Base-by-base conservation (phyloP, 208 protist genomes). In the Trypanosoma vivax region DNA sequence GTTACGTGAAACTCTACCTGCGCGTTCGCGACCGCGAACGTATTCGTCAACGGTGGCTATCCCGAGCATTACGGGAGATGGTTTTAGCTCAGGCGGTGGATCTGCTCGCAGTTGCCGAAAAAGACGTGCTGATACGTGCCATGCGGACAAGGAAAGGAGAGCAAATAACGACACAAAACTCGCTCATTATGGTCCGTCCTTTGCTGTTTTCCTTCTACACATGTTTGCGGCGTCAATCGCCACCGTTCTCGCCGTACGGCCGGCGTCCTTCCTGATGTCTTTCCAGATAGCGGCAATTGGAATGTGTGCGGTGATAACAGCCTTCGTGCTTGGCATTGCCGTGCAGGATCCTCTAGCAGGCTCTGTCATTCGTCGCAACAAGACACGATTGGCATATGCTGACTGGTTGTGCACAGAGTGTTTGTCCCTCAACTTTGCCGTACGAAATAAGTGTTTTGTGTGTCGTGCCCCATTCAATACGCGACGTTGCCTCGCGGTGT, bases 381-480 rank as follows among this genome's bases (percentile, higher is more conserved):
- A 46, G 48, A 70, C 80, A 39, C 78, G 70, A 14, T 59, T 54
- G 2, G 73, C 60, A 10, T 93, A 74, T 43, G 70, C 70, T 0
- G 82, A 93, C 55, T 93, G 86, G 83, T 75, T 84, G 47, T 93
- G 86, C 33, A 31, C 37, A 3, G 28, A 59, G 33, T 93, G 86
- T 50, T 58, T 85, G 10, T 73, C 57, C 9, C 24, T 79, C 25
- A 93, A 93, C 60, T 93, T 90, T 59, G 47, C 70, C 11, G 30
- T 60, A 11, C 85, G 87, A 28, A 62, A 60, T 21, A 71, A 72
- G 18, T 93, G 86, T 67, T 89, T 87, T 56, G 29, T 76, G 9
- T 93, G 86, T 51, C 49, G 60, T 18, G 74, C 74, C 1, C 86
- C 86, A 0, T 86, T 70, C 56, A 74, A 87, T 53, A 52, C 33